These are phyloP conservation scores for Westerdykella ornata DNA, from an alignment of 2,329 filamentous ascomycete species.

Conservation along the genomic window DNA sequence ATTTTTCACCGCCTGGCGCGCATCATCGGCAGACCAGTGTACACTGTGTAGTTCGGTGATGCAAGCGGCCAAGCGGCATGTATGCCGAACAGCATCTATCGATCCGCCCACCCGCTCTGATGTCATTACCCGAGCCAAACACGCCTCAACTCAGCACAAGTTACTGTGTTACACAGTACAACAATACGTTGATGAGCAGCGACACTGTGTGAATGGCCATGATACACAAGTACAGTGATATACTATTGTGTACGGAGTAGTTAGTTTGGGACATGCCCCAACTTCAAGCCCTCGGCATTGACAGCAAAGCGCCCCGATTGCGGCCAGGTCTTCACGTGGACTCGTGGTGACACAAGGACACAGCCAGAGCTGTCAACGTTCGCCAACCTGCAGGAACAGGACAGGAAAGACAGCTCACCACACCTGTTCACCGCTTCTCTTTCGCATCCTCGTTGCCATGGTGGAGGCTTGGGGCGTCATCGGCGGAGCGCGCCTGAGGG, in stretches of 20 bases:
- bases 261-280: too few relatives aligned
- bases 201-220: too few relatives aligned
- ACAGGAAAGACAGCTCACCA: constrained; percentile 2
- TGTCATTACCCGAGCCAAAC: neutral
- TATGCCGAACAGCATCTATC: neutral
- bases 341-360: constrained; percentile 16
- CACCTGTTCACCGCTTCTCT: constrained; percentile 31
- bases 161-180: too few relatives aligned
- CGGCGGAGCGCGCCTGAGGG: neutral
- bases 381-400: too few relatives aligned
- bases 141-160: neutral
- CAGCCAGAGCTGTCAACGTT: constrained; percentile 13
- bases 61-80: constrained; percentile 18
- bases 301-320: neutral
- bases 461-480: neutral
- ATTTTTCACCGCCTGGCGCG: constrained; percentile 33
- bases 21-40: constrained; percentile 26
- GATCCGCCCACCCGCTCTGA: neutral
- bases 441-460: constrained; percentile 17
- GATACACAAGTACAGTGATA: too few relatives aligned
- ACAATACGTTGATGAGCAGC: too few relatives aligned
- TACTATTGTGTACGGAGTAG: too few relatives aligned
- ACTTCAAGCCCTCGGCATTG: too few relatives aligned
- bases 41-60: constrained; percentile 22
- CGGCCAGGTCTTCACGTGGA: neutral